Base-by-base conservation (phyloP, 352 stramenopile genomes). In the Sclerospora graminicola region DNA sequence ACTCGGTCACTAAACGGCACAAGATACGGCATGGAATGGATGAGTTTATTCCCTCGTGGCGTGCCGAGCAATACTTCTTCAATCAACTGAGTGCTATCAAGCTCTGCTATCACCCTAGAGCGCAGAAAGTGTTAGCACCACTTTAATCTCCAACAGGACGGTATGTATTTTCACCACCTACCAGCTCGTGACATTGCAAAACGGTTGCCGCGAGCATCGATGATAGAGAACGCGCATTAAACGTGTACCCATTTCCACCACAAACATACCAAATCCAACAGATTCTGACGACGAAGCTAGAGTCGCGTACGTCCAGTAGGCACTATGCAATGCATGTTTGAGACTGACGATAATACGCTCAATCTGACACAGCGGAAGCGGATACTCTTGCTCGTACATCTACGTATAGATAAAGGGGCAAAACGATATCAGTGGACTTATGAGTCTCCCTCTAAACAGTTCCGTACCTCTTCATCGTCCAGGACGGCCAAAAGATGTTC, bases 111-210 rank as follows among this genome's bases (percentile, higher is more conserved):
- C 21, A 79, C 66, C 74, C 74, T 86, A 40, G 6, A 26, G 27
- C 14, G 28, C 9, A 26, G 37, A 28, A 4, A 6, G 21, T 26
- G 21, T n/a, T n/a, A n/a, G n/a, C n/a, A n/a, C n/a, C n/a, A n/a
- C n/a, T n/a, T n/a, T n/a, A n/a, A n/a, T n/a, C n/a, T n/a, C n/a
- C n/a, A n/a, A n/a, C n/a, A n/a, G n/a, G n/a, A n/a, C n/a, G n/a
- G n/a, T n/a, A n/a, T n/a, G n/a, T n/a, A n/a, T n/a, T n/a, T n/a
- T n/a, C n/a, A n/a, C 1, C 41, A 66, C 75, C 13, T 61, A 82
- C 79, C 79, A 91, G 46, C 63, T 82, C 11, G 66, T 76, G 40
- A 83, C 73, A 35, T 78, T 84, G 57, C 69, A 86, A 52, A 88
- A 82, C 2, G 76, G 74, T 16, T 71, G 49, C 0, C 80, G 69